Percentiles rank a stretch among this genome's conserved stretches.
Conservation (phyloP, 495 filamentous ascomycete genomes). For the Aspergillus bertholletiae region DNA sequence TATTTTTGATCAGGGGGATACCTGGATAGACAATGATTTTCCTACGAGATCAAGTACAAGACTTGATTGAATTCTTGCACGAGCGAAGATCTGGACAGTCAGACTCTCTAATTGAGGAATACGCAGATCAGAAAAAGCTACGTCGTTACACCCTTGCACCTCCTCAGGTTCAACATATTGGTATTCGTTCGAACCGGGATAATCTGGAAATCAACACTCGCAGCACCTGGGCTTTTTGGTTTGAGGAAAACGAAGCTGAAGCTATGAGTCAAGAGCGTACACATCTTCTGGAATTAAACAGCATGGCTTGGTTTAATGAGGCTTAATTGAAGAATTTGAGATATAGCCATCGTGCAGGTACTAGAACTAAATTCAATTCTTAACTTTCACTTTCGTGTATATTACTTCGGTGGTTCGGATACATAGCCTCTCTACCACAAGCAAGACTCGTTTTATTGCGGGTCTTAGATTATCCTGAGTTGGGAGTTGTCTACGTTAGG, state of each 20-base stretch:
- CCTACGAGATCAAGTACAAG: background rate
- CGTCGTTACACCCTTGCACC: background rate
- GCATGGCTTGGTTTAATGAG: background rate
- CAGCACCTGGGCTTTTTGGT: background rate
- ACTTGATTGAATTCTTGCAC: background rate
- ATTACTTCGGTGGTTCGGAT: too few species aligned
- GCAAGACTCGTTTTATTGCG: too few species aligned
- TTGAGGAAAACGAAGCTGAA: background rate
- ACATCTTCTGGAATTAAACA: background rate
- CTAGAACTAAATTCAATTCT: too few species aligned
- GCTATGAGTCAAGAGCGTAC: background rate
- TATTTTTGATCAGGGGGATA: too few species aligned
- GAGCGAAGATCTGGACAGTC: background rate
- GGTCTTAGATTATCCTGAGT: too few species aligned
- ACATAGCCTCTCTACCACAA: too few species aligned
- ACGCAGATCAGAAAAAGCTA: background rate
- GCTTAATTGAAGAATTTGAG: too few species aligned
- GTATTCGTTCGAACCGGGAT: background rate
- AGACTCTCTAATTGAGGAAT: background rate
- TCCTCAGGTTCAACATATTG: background rate
- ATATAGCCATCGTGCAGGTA: too few species aligned
- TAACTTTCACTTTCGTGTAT: too few species aligned
- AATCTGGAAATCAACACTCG: background rate
- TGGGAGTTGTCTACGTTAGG: too few species aligned
- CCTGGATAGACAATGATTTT: background rate